Evolutionary conservation across 352 stramenopile genomes (phyloP).

Genomic region (Pythium insidiosum): DNA sequence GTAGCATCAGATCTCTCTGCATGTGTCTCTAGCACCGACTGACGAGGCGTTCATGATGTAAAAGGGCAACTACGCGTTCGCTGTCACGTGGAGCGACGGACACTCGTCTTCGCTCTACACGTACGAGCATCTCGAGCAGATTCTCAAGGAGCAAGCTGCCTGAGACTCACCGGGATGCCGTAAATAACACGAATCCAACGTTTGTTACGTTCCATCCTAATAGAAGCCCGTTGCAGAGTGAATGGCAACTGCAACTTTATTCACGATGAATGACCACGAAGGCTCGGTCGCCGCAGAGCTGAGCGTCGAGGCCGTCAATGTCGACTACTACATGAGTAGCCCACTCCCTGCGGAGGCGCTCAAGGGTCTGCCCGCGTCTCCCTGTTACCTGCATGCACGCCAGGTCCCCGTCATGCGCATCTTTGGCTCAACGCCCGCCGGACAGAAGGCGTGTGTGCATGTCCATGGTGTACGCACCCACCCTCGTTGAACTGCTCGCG

Average conservation of each 20-base stretch:
- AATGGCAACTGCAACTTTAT: not conserved
- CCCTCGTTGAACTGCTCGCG: not conserved
- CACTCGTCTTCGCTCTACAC: conserved; percentile 96
- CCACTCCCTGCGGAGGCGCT: conserved; percentile 50
- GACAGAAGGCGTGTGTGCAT: conserved; percentile 87
- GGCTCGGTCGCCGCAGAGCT: no score
- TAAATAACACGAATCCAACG: conserved; percentile 10
- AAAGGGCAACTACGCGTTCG: conserved; percentile 98
- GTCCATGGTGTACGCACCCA: conserved; percentile 64
- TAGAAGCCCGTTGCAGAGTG: conserved; percentile 1
- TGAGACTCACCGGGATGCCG: not conserved
- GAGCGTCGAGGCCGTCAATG: conserved; percentile 70
- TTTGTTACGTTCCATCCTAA: not conserved
- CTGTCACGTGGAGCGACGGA: conserved; percentile 96
- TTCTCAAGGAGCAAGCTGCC: conserved; percentile 34
- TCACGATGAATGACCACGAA: no score
- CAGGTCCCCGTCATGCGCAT: conserved; percentile 84
- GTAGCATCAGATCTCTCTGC: no score
- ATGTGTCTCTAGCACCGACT: no score
- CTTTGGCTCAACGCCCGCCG: conserved; percentile 84
- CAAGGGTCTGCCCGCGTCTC: conserved; percentile 31
- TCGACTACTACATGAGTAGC: conserved; percentile 75
- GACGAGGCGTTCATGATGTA: no score
- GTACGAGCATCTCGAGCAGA: conserved; percentile 78
- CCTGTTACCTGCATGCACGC: conserved; percentile 56